phyloP scores from a whole-genome alignment of 2,329 filamentous ascomycete species.

The Zasmidium cellare region DNA sequence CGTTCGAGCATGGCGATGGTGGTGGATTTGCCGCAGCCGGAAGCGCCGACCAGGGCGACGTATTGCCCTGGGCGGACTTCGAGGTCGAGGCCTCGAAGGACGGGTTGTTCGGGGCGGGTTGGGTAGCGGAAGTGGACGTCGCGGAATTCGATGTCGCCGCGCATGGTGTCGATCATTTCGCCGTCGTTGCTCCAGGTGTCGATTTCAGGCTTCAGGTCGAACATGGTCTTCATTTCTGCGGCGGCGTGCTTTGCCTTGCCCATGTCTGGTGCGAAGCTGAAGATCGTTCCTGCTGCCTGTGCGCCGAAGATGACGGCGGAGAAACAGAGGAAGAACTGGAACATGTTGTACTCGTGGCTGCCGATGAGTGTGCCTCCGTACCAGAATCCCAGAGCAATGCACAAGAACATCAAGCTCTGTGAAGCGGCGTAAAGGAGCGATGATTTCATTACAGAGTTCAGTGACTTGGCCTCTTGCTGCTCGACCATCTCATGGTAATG shows the following conservation, averaged over 20 bases:
- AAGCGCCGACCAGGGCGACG: constrained; percentile 87
- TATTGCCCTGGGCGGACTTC: constrained; percentile 76
- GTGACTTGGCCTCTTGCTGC: constrained; percentile 64
- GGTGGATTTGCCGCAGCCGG: constrained; percentile 91
- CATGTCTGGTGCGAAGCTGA: constrained; percentile 89
- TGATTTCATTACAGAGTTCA: constrained; percentile 74
- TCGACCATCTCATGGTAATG: constrained; percentile 70
- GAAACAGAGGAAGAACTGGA: constrained; percentile 93
- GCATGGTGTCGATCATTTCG: constrained; percentile 59
- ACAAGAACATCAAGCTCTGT: constrained; percentile 80
- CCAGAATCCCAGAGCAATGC: constrained; percentile 88
- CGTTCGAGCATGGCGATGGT: constrained; percentile 89
- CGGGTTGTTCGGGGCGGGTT: constrained; percentile 85
- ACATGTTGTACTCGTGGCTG: constrained; percentile 68
- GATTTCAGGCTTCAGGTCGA: constrained; percentile 78
- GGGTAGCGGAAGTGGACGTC: constrained; percentile 95
- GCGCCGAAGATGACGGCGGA: constrained; percentile 85
- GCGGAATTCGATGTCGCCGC: constrained; percentile 83
- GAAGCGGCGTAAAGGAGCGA: constrained; percentile 79
- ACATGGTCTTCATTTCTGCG: constrained; percentile 74
- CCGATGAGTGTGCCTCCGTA: constrained; percentile 79
- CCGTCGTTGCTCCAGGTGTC: constrained; percentile 78
- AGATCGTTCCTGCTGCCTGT: constrained; percentile 86
- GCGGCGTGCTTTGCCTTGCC: constrained; percentile 88
- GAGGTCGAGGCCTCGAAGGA: constrained; percentile 80